Evolutionary conservation across 2,329 filamentous ascomycete genomes (phyloP), one percentile per base, ranked within the genome.

Genomic region (Bipolaris victoriae): DNA sequence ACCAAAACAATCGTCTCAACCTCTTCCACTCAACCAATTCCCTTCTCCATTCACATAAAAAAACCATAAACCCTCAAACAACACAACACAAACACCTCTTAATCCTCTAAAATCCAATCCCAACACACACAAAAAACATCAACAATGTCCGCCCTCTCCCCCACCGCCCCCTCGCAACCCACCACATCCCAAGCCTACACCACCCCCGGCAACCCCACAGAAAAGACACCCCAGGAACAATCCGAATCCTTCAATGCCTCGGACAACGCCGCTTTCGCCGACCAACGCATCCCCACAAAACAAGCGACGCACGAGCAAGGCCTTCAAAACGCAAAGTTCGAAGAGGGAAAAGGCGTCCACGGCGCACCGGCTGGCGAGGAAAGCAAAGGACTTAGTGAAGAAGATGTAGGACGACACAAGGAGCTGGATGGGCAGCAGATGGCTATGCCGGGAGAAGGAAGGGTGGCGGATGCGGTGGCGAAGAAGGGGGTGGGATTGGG

Each of bases 341-440:
- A 61, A 24, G 59, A 65, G 13, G 67, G 67, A 20, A 62, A 52
- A 2, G 81, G 81, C 45, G 68, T 81, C 16, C 78, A 74, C 52
- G 80, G 80, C 55, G 79, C 79, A 3, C 72, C 72, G 0, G 35
- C 77, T 0, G 80, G 79, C 22, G 80, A 82, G 66, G 80, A 82
- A 58, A 60, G 66, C 10, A 71, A 75, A 18, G 79, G 78, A 1
- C 57, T 72, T 18, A 75, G 70, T 1, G 61, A 78, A 11, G 75
- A 79, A 49, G 73, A 78, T 43, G 70, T 80, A 24, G 80, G 79
- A n/a, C 60, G 76, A 6, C 72, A 78, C 48, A 73, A 77, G n/a
- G 80, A 82, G 69, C 64, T 81, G 20, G 80, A 82, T 43, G 80
- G 70, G 7, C 71, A 77, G 59, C 80, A 83, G 64, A 82, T 83